Evolutionary conservation across 2,329 filamentous ascomycete genomes (phyloP), one percentile per base, ranked within the genome.

Genomic region (Stemphylium lycopersici): DNA sequence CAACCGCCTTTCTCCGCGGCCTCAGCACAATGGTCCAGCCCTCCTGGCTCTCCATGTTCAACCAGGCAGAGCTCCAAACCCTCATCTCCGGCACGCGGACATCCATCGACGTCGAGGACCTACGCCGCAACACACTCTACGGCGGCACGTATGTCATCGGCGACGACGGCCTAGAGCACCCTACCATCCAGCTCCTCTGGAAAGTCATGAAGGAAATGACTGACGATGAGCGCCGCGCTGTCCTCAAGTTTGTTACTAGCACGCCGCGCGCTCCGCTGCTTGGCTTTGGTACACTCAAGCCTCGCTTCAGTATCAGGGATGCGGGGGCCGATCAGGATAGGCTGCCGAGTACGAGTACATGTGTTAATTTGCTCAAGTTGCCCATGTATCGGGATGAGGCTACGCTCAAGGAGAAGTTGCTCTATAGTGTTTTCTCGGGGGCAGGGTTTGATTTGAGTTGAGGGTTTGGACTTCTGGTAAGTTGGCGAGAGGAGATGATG

Each of bases 31-130:
- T 99, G 70, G 95, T 99, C 61, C 89, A 93, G 54, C 93, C 93
- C 0, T 86, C 86, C 3, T 99, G 95, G 95, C 83, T 99, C 4
- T 92, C 89, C 67, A 98, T 99, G 95, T 99, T 99, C 81, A 99
- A 99, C 75, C 93, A 97, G 73, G 86, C 86, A 3, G 95, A 99
- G 74, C 83, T 99, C 4, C 95, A 98, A 77, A 95, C 91, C 1
- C 87, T 99, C 5, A 90, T 99, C 13, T 91, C 92, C 48, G 95
- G 95, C 38, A 92, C 96, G 65, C 88, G 87, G 24, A 88, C 88
- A 8, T 87, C 90, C 58, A 96, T 99, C 54, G 89, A 97, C 68
- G 83, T 99, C 32, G 86, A 89, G 24, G 95, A 99, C 72, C 82
- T 98, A 36, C 86, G 93, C 20, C 81, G 81, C 48, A 90, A 98